These are phyloP conservation scores for Monilinia fructicola DNA, from an alignment of 2,329 filamentous ascomycete genomes.

Conservation along the genomic window DNA sequence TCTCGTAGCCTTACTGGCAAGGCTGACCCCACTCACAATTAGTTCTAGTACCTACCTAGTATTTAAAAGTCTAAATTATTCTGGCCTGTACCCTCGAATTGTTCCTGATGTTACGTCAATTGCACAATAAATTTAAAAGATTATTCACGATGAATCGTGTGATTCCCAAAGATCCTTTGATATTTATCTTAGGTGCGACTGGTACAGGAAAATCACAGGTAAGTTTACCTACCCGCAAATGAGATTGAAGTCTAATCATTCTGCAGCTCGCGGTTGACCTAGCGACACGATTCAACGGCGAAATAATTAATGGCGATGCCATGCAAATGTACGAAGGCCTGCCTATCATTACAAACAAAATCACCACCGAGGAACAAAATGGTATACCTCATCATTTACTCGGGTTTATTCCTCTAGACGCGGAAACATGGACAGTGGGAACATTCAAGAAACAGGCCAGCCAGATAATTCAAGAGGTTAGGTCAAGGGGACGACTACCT, in stretches of 20 bases:
- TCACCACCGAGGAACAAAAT: conserved; percentile 69
- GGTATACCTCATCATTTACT: conserved; percentile 87
- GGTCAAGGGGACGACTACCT: conserved; percentile 73
- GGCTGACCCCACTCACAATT: background rate
- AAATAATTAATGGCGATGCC: conserved; percentile 95
- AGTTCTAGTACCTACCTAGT: background rate
- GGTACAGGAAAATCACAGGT: conserved; percentile 94
- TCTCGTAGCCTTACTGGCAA: background rate
- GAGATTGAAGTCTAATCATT: conserved; percentile 22
- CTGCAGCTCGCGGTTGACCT: conserved; percentile 70
- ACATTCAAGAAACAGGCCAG: conserved; percentile 71
- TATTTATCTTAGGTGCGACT: conserved; percentile 84
- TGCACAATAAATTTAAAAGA: conserved; percentile 25
- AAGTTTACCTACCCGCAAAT: background rate
- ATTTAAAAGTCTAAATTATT: background rate
- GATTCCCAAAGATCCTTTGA: conserved; percentile 58
- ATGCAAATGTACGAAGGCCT: conserved; percentile 96
- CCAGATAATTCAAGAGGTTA: conserved; percentile 72
- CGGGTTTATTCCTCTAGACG: conserved; percentile 70
- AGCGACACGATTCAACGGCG: conserved; percentile 79
- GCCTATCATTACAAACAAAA: conserved; percentile 94
- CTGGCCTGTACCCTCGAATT: background rate
- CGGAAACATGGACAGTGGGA: conserved; percentile 81
- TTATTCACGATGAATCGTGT: conserved; percentile 32
- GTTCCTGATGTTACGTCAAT: conserved; percentile 29